These are phyloP conservation scores for Fusarium compactum DNA, from an alignment of 2,329 filamentous ascomycete species.

Conservation along the genomic window DNA sequence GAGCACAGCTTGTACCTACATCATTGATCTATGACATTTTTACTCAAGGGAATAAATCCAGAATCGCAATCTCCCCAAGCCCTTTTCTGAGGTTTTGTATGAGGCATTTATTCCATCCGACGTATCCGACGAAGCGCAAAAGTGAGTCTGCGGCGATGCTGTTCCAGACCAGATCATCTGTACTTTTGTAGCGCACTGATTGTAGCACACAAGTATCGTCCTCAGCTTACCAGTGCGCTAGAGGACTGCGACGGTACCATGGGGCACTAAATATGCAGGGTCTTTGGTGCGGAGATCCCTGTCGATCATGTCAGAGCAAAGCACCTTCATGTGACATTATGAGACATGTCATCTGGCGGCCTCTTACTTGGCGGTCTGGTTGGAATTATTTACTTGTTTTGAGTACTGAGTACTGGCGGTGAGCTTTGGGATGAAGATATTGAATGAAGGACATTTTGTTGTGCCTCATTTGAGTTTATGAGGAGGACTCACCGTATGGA, in stretches of 20 bases:
- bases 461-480: background rate
- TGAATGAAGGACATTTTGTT: accelerated
- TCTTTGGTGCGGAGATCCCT: conserved; percentile 21
- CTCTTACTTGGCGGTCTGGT: background rate
- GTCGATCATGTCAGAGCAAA: background rate
- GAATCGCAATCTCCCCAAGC: background rate
- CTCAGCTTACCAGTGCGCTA: conserved; percentile 5
- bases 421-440: background rate
- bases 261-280: conserved; percentile 5
- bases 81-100: background rate
- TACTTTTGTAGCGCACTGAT: conserved; percentile 18
- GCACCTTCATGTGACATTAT: background rate
- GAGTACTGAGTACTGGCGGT: background rate
- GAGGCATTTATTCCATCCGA: conserved; percentile 22
- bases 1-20: background rate
- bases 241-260: conserved; percentile 19
- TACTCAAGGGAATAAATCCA: background rate
- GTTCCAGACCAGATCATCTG: conserved; percentile 21
- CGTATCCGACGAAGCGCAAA: background rate
- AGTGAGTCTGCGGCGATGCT: conserved; percentile 9
- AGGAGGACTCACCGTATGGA: no score
- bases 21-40: background rate
- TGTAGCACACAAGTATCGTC: conserved; percentile 22
- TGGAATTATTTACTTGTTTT: background rate
- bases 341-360: background rate